Evolutionary conservation across 2,329 filamentous ascomycete genomes (phyloP).

Genomic region (Orbilia ellipsospora): DNA sequence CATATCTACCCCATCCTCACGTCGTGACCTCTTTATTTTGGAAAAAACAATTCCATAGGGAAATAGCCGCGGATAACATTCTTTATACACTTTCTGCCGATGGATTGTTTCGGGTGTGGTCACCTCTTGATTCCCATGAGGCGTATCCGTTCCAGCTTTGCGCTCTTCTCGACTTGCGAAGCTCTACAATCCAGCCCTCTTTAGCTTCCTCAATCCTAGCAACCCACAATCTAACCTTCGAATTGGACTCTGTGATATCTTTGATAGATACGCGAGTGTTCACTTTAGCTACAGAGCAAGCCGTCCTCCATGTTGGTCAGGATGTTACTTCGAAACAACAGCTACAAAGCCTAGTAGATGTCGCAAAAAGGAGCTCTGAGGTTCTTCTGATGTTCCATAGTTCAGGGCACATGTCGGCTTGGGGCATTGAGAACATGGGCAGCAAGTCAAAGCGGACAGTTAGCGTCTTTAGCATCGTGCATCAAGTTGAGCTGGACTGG

Average conservation of each 20-base stretch:
- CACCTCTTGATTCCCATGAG: slow-evolving; percentile 76
- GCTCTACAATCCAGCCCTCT: not conserved
- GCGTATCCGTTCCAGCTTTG: slow-evolving; percentile 80
- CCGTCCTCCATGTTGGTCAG: slow-evolving; percentile 72
- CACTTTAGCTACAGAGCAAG: slow-evolving; percentile 78
- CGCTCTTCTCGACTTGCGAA: slow-evolving; percentile 79
- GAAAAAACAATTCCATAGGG: slow-evolving; percentile 79
- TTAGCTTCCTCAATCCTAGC: not conserved
- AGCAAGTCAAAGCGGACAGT: slow-evolving; percentile 73
- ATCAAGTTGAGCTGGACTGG: slow-evolving; percentile 65
- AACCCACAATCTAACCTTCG: slow-evolving; percentile 18
- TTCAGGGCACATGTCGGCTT: slow-evolving; percentile 87
- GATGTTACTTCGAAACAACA: slow-evolving; percentile 41
- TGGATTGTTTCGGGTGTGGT: slow-evolving; percentile 83
- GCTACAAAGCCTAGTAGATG: slow-evolving; percentile 83
- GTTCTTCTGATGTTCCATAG: slow-evolving; percentile 87
- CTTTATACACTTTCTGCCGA: slow-evolving; percentile 90
- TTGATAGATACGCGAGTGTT: slow-evolving; percentile 86
- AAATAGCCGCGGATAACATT: slow-evolving; percentile 84
- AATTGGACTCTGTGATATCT: slow-evolving; percentile 66
- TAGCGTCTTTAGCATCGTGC: slow-evolving; percentile 85
- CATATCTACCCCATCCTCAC: slow-evolving; percentile 85
- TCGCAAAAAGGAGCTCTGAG: slow-evolving; percentile 86
- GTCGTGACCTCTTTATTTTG: slow-evolving; percentile 86
- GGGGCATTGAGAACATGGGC: slow-evolving; percentile 88